Percentiles rank a stretch among this genome's conserved stretches.
phyloP scores from a whole-genome alignment of 192 early-diverging fungal species.

The Dissophora ornata region DNA sequence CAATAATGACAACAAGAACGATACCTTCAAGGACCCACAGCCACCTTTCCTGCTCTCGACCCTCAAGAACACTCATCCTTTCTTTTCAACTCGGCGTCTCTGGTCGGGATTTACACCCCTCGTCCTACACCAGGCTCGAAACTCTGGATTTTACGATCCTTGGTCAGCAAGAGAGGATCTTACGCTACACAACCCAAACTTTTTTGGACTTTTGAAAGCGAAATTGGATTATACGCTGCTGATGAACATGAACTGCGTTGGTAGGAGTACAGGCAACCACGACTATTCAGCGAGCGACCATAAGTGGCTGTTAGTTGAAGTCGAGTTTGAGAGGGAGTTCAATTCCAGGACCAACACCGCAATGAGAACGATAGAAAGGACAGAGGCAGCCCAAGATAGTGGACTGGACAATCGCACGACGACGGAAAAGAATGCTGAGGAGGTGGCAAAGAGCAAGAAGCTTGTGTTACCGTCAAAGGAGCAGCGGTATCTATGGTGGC shows the following conservation, averaged over 20 bases:
- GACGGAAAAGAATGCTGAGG: not conserved
- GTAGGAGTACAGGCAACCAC: conserved; percentile 69
- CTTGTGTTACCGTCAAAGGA: conserved; percentile 25
- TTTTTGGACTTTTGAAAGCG: conserved; percentile 72
- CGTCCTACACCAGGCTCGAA: conserved; percentile 63
- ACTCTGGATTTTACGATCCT: conserved; percentile 83
- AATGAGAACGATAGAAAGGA: not conserved
- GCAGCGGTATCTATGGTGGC: conserved; percentile 53
- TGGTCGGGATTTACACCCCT: conserved; percentile 60
- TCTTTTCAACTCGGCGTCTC: conserved; percentile 24
- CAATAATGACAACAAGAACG: conserved; percentile 11
- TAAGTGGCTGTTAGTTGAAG: conserved; percentile 72
- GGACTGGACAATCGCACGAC: too few species aligned
- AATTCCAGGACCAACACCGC: too few species aligned
- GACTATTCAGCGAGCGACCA: conserved; percentile 78
- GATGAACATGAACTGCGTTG: conserved; percentile 62
- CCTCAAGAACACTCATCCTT: conserved; percentile 2
- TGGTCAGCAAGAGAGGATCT: conserved; percentile 69
- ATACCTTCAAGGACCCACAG: conserved; percentile 31
- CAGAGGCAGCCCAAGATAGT: not conserved
- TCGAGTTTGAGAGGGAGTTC: conserved; percentile 53
- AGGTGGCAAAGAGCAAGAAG: not conserved
- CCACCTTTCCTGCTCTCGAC: conserved; percentile 41
- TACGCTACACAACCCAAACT: conserved; percentile 72
- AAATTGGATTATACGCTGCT: conserved; percentile 82